Conservation (phyloP, 495 filamentous ascomycete species). For the Polyplosphaeria fusca region DNA sequence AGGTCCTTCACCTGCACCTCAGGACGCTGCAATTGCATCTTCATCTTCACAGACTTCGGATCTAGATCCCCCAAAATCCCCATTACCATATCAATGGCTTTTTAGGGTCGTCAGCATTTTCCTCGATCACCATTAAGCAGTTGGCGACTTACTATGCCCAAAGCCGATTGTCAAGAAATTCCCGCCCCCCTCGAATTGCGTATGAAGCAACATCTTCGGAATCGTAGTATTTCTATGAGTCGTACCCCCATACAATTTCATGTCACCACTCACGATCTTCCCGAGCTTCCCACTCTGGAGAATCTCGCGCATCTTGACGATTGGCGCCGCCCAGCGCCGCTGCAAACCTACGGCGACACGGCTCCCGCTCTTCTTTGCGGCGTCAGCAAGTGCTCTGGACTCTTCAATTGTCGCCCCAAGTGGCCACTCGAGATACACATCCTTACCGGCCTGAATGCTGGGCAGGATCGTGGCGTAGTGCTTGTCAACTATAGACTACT, state of each 20-base stretch:
- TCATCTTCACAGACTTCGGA: background rate
- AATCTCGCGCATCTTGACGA: slow-evolving; percentile 15
- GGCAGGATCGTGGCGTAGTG: slow-evolving; percentile 22
- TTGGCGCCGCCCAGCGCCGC: background rate
- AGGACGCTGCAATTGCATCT: slow-evolving; percentile 17
- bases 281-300: slow-evolving; percentile 14
- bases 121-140: slow-evolving; percentile 1
- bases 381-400: slow-evolving; percentile 3
- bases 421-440: slow-evolving; percentile 30
- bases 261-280: slow-evolving; percentile 15
- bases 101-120: background rate
- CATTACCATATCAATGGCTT: background rate
- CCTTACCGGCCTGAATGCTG: slow-evolving; percentile 23
- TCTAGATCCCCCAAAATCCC: background rate
- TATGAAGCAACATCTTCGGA: slow-evolving; percentile 9
- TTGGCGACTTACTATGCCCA: slow-evolving; percentile 8
- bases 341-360: slow-evolving; percentile 23
- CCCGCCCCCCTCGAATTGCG: slow-evolving; percentile 14
- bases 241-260: slow-evolving; percentile 1
- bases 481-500: slow-evolving; percentile 5
- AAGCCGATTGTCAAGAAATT: slow-evolving; percentile 19
- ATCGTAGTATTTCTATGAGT: background rate
- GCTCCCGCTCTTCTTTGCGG: background rate
- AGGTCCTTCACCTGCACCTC: slow-evolving; percentile 2
- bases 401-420: slow-evolving; percentile 6